These are phyloP conservation scores for Lablab purpureus DNA, from an alignment of 306 rosid genomes.

Conservation along the genomic window DNA sequence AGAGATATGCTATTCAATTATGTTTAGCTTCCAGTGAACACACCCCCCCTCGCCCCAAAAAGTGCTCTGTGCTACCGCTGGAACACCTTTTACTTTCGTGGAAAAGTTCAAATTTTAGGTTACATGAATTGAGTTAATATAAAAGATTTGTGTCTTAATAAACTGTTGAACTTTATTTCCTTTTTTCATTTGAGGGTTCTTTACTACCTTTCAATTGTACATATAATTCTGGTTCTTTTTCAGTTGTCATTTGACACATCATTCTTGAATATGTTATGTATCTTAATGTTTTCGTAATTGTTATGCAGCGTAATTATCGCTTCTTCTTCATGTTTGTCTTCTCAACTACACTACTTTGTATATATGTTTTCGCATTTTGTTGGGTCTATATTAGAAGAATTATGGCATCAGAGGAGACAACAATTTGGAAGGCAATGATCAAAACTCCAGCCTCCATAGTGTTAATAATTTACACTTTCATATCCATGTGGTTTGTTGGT, in stretches of 20 bases:
- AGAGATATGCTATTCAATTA: neutral
- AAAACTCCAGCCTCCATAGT: constrained; percentile 94
- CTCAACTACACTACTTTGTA: constrained; percentile 97
- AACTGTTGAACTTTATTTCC: neutral
- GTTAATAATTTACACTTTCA: constrained; percentile 86
- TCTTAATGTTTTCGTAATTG: constrained; percentile 53
- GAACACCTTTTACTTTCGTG: neutral
- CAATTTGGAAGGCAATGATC: constrained; percentile 94
- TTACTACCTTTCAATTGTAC: neutral
- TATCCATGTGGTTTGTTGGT: constrained; percentile 98
- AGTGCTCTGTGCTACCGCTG: neutral
- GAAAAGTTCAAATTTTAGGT: neutral
- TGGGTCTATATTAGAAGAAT: constrained; percentile 93
- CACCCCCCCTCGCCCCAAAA: too few species aligned
- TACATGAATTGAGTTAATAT: neutral
- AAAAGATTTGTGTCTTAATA: neutral
- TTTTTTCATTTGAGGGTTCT: neutral
- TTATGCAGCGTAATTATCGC: constrained; percentile 94
- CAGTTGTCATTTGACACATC: constrained; percentile 20
- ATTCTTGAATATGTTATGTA: constrained; percentile 30
- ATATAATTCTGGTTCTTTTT: constrained; percentile 16
- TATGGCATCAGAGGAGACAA: constrained; percentile 72
- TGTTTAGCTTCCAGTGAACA: neutral
- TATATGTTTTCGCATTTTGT: constrained; percentile 95
- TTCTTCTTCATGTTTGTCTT: constrained; percentile 99